phyloP scores from a whole-genome alignment of 1,284 basidiomycete genomes.

The Macrocybe sp. region DNA sequence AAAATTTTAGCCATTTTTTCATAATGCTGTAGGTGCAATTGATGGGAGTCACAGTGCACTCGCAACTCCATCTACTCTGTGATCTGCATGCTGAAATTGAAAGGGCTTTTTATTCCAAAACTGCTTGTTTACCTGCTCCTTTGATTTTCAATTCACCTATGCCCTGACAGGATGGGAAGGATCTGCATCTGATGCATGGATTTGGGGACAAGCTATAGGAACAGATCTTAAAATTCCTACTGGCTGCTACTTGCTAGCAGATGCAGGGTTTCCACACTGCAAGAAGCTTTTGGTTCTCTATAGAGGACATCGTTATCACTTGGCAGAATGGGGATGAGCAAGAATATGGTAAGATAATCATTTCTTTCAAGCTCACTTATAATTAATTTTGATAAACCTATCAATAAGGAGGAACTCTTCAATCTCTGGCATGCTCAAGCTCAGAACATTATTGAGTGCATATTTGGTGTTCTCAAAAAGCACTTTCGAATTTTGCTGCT shows the following conservation, averaged over 20 bases:
- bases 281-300: neutral
- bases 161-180: neutral
- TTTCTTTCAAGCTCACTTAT: neutral
- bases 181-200: neutral
- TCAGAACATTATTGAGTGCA: constrained; percentile 25
- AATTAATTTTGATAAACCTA: constrained; percentile 16
- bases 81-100: neutral
- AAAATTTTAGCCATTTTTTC: neutral
- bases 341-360: neutral
- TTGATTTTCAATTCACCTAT: neutral
- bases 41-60: neutral
- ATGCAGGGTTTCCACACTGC: neutral
- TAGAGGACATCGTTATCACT: neutral
- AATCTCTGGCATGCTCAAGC: constrained; percentile 24
- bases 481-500: constrained; percentile 15
- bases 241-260: no score
- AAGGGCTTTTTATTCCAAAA: neutral
- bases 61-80: neutral
- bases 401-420: constrained; percentile 24
- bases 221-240: neutral
- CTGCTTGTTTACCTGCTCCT: neutral
- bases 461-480: constrained; percentile 28
- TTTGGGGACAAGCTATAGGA: neutral
- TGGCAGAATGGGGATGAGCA: neutral
- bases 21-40: neutral